These are phyloP conservation scores for Syncephalastrum sp. DNA, from an alignment of 371 early-diverging fungal species.

Conservation along the genomic window DNA sequence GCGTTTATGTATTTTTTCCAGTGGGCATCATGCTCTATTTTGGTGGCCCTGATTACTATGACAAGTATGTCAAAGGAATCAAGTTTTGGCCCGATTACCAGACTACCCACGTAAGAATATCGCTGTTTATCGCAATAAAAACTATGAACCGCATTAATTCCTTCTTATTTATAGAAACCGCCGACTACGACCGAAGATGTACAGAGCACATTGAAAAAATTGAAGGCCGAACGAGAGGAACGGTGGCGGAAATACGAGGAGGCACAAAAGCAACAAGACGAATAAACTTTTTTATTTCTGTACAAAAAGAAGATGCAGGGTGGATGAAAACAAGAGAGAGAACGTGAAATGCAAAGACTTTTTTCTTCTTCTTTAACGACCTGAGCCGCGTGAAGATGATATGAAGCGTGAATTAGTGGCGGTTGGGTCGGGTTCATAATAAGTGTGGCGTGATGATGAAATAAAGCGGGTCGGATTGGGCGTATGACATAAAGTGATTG, in stretches of 20 bases:
- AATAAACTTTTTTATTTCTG: too few species aligned
- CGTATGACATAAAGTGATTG: too few species aligned
- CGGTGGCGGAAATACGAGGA: slow-evolving; percentile 41
- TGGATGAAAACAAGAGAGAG: too few species aligned
- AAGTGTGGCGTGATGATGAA: too few species aligned
- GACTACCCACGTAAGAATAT: slow-evolving; percentile 36
- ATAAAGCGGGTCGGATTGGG: too few species aligned
- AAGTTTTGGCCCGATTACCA: slow-evolving; percentile 53
- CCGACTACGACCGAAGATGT: slow-evolving; percentile 49
- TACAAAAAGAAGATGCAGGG: too few species aligned
- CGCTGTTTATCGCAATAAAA: not conserved
- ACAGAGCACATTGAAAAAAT: slow-evolving; percentile 30
- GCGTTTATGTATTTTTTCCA: slow-evolving; percentile 55
- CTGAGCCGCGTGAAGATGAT: too few species aligned
- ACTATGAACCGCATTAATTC: not conserved
- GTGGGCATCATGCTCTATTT: slow-evolving; percentile 55
- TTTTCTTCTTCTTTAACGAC: too few species aligned
- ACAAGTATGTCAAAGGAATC: slow-evolving; percentile 48
- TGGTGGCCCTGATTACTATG: slow-evolving; percentile 55
- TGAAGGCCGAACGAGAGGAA: slow-evolving; percentile 47
- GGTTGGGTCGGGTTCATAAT: too few species aligned
- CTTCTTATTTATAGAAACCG: slow-evolving; percentile 32
- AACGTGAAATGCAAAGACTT: too few species aligned
- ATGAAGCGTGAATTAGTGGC: too few species aligned
- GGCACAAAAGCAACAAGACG: slow-evolving; percentile 12